Evolutionary conservation across 768 basidiomycete genomes (phyloP).

Genomic region (Infundibulicybe gibba): DNA sequence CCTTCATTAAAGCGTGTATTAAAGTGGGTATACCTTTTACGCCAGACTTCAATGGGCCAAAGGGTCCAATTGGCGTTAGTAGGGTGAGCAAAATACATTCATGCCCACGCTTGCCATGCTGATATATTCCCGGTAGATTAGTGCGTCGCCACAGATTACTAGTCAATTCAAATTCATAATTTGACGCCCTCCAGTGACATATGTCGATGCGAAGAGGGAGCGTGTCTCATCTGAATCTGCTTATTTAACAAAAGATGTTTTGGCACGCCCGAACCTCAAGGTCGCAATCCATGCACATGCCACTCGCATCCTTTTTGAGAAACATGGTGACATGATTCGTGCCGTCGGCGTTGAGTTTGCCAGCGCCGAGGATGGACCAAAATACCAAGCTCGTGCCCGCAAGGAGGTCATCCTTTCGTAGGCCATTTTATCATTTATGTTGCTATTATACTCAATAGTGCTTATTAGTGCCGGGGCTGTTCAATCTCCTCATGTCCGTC

Average conservation of each 20-base stretch:
- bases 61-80: constrained; percentile 58
- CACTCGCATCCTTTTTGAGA: constrained; percentile 48
- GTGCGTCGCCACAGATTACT: constrained; percentile 13
- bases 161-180: constrained; percentile 3
- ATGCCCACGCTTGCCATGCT: not conserved
- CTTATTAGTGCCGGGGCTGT: constrained; percentile 52
- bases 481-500: constrained; percentile 54
- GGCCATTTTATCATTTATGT: constrained; percentile 11
- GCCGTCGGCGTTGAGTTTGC: constrained; percentile 59
- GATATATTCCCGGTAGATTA: constrained; percentile 19
- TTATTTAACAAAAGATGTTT: constrained; percentile 58
- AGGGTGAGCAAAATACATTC: constrained; percentile 36
- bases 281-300: constrained; percentile 50
- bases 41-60: constrained; percentile 60
- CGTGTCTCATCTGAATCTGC: constrained; percentile 60
- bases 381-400: constrained; percentile 39
- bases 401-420: constrained; percentile 61
- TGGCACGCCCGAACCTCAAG: constrained; percentile 57
- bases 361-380: constrained; percentile 23
- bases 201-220: constrained; percentile 43
- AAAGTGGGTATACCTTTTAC: constrained; percentile 53
- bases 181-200: constrained; percentile 48
- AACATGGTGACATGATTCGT: constrained; percentile 25
- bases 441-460: not conserved
- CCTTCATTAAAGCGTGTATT: constrained; percentile 55